Base-by-base conservation (phyloP, 345 rosid genomes). In the Acer saccharum region DNA sequence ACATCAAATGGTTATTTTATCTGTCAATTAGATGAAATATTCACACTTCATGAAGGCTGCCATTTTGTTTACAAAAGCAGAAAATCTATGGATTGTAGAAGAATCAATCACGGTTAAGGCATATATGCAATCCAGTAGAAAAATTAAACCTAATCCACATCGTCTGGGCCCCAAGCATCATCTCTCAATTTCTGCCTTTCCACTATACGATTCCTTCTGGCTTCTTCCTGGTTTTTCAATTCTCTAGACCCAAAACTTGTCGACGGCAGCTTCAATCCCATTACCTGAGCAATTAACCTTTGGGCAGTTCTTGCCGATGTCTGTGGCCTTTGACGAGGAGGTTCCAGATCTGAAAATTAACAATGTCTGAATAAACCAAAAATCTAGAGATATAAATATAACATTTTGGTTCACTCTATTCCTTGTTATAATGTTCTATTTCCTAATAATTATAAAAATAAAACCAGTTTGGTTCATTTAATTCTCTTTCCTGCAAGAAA, bases 241-340 rank as follows among this genome's bases (percentile, higher is more conserved):
- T 94, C 97, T 78, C 81, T 82, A 23, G 97, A 88, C 35, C 91
- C 93, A 54, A 87, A 93, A 62, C 85, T 74, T 10, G 87, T 62
- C 29, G 89, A 65, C 4, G 94, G 93, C 77, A 96, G 70, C 83
- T 92, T 94, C 89, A 90, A 60, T 72, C 99, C 98, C 93, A 96
- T 94, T 78, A 89, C 89, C 65, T 94, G 97, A 64, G 99, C 97
- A 72, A 96, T 96, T 76, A 96, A 78, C 87, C 98, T 85, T 80
- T 91, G 94, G n/a, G 97, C 98, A 69, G 97, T 92, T 84, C 91
- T 89, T 46, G 95, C 93, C 65, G 99, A 96, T 69, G 98, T 96
- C 71, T 88, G 87, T 17, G 95, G 99, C 84, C 98, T 87, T 74
- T 86, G 90, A 41, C 93, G 83, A 21, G 99, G 98, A 23, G 98